Evolutionary conservation across 345 rosid species (phyloP).

Genomic region (Moricandia arvensis): DNA sequence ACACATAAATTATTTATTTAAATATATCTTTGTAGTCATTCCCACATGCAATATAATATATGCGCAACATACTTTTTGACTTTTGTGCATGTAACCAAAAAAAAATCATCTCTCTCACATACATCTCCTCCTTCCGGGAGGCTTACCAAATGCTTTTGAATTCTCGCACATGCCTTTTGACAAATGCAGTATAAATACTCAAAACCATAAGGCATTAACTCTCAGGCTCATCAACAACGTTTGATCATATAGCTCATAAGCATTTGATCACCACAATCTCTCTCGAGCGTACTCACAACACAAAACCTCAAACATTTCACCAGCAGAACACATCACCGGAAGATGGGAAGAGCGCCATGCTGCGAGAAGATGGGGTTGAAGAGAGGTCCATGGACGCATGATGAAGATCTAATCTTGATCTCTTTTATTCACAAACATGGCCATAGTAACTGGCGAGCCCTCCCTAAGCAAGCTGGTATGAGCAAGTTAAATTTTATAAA

Average conservation of each 20-base stretch:
- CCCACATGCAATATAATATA: constrained; percentile 12
- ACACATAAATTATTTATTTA: neutral
- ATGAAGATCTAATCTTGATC: constrained; percentile 68
- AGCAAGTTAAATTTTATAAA: neutral
- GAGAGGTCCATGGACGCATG: constrained; percentile 73
- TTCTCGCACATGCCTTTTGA: constrained; percentile 29
- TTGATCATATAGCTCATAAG: constrained; percentile 5
- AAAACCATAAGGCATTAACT: neutral
- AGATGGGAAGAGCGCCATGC: constrained; percentile 92
- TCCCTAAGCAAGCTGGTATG: constrained; percentile 83
- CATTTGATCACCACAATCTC: neutral
- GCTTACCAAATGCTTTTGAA: constrained; percentile 34
- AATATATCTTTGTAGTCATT: neutral
- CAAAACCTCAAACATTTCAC: neutral
- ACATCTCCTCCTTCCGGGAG: constrained; percentile 20
- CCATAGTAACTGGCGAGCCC: constrained; percentile 71
- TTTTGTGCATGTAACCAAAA: constrained; percentile 7
- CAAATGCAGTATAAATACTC: constrained; percentile 35
- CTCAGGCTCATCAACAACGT: constrained; percentile 22
- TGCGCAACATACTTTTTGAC: constrained; percentile 26
- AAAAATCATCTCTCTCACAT: neutral
- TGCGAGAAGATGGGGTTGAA: constrained; percentile 81
- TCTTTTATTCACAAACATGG: constrained; percentile 54
- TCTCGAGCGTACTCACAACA: neutral
- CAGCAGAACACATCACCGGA: neutral